Evolutionary conservation across 768 basidiomycete genomes (phyloP).

Genomic region (Exidia glandulosa): DNA sequence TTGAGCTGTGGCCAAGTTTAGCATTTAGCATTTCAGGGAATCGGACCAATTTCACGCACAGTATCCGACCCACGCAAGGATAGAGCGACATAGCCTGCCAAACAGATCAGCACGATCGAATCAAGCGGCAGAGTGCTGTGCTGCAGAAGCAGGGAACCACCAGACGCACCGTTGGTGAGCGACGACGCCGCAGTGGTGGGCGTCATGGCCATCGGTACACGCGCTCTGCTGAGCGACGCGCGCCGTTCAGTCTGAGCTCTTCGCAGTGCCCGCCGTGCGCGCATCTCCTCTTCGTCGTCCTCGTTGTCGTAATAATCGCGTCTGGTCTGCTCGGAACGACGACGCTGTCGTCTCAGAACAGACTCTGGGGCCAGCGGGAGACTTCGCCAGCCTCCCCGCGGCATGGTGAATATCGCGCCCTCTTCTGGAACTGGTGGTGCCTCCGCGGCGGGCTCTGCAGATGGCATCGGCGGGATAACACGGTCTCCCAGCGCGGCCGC

Average conservation of each 20-base stretch:
- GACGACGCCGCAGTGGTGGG: background rate
- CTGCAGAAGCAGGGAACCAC: background rate
- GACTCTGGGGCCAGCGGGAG: background rate
- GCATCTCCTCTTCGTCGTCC: background rate
- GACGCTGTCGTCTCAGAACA: background rate
- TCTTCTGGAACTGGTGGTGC: background rate
- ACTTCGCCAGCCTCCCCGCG: background rate
- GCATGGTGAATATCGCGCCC: background rate
- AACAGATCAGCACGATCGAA: background rate
- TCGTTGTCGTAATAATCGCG: constrained; percentile 63
- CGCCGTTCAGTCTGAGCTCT: background rate
- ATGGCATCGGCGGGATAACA: background rate
- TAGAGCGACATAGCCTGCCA: background rate
- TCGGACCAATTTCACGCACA: background rate
- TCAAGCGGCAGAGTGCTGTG: background rate
- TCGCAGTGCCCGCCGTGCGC: background rate
- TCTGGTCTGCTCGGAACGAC: constrained; percentile 15
- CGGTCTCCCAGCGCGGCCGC: too few species aligned
- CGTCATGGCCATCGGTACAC: background rate
- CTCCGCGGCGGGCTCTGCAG: background rate
- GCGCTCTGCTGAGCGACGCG: background rate
- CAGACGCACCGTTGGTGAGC: background rate
- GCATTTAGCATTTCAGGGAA: background rate
- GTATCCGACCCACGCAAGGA: background rate
- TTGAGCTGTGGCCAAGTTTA: background rate